A percentile compares a stretch with the other conserved stretches of the same genome.
These are phyloP conservation scores for Thermoascus crustaceus DNA, from an alignment of 2,329 filamentous ascomycete species.

Conservation along the genomic window DNA sequence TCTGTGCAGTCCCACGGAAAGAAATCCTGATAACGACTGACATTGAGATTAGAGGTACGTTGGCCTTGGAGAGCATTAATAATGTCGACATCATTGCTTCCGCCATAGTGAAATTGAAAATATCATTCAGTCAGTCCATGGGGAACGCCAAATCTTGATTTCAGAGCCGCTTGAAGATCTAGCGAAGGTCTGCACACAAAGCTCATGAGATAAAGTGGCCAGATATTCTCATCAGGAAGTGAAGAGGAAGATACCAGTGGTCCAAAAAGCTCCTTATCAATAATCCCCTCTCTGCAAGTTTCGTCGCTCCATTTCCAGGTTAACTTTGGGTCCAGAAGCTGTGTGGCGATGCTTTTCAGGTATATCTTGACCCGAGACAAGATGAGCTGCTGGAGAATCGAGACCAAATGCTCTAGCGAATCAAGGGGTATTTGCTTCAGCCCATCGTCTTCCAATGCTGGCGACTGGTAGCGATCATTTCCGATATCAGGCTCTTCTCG, in stretches of 20 bases:
- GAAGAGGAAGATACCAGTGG: constrained; percentile 19
- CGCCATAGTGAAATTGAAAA: constrained; percentile 31
- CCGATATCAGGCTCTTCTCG: constrained; percentile 12
- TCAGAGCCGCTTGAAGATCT: constrained; percentile 15
- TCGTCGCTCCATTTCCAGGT: constrained; percentile 27
- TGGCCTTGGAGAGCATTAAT: constrained; percentile 35
- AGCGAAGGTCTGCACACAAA: constrained; percentile 28
- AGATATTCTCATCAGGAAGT: not conserved
- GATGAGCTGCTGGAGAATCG: constrained; percentile 18
- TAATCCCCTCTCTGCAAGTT: constrained; percentile 30
- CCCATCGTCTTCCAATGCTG: too few species aligned
- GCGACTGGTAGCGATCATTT: constrained; percentile 17
- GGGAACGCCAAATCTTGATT: constrained; percentile 30
- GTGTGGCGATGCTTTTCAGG: constrained; percentile 21
- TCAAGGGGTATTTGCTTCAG: too few species aligned
- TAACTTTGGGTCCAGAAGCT: constrained; percentile 22
- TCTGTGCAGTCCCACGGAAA: constrained; percentile 45
- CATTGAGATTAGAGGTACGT: too few species aligned
- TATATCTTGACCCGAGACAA: constrained; percentile 19
- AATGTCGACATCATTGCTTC: constrained; percentile 36
- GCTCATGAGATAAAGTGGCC: constrained; percentile 32
- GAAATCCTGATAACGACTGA: constrained; percentile 33
- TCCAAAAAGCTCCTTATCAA: constrained; percentile 24
- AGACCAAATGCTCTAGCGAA: too few species aligned
- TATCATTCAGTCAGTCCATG: constrained; percentile 39